Evolutionary conservation across 306 rosid genomes (phyloP).

Genomic region (Canavalia ensiformis): DNA sequence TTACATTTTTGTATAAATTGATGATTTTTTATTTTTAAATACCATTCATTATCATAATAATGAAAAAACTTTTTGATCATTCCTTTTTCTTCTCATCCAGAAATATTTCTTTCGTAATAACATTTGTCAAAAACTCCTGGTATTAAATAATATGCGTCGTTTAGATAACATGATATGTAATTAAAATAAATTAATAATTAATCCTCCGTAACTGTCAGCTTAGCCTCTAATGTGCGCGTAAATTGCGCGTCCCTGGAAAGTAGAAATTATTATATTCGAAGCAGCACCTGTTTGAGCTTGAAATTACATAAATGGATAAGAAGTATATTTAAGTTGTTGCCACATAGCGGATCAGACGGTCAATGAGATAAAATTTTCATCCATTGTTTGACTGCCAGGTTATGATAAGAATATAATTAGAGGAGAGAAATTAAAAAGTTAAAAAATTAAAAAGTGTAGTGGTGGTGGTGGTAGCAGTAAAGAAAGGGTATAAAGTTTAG

Average conservation of each 20-base stretch:
- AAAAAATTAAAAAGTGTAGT: no score
- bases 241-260: conserved; percentile 30
- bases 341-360: neutral
- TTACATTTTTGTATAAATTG: no score
- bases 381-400: conserved; percentile 42
- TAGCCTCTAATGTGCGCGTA: conserved; percentile 45
- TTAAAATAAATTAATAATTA: conserved; percentile 1
- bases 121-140: neutral
- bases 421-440: no score
- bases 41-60: no score
- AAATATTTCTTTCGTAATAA: neutral
- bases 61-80: no score
- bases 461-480: no score
- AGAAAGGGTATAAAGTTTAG: neutral
- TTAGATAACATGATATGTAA: neutral
- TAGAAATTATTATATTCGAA: conserved; percentile 8
- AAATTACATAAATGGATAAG: neutral
- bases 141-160: neutral
- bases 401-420: neutral
- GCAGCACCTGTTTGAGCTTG: neutral
- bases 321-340: neutral
- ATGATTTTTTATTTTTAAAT: no score
- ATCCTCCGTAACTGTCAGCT: neutral
- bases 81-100: neutral
- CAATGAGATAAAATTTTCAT: conserved; percentile 21